phyloP scores from a whole-genome alignment of 345 rosid genomes.

The Carallia pectinifolia region DNA sequence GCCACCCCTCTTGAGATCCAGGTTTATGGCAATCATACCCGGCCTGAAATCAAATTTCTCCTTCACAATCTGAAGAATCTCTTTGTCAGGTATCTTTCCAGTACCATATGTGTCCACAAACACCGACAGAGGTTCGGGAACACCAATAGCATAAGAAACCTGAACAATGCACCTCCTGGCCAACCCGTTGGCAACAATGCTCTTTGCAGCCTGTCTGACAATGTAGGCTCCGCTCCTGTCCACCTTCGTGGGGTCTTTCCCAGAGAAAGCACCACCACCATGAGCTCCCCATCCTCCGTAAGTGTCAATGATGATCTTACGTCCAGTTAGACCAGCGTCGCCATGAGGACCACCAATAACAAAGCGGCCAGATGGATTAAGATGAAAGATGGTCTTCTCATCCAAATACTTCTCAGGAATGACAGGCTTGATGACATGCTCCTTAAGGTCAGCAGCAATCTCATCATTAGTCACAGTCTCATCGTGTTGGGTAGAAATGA shows the following conservation, averaged over 20 bases:
- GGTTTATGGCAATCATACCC: constrained; percentile 74
- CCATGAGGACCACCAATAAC: constrained; percentile 84
- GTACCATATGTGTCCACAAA: constrained; percentile 52
- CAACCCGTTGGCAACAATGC: constrained; percentile 52
- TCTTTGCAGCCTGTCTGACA: constrained; percentile 79
- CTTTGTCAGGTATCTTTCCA: constrained; percentile 78
- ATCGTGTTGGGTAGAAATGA: constrained; percentile 58
- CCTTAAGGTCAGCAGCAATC: constrained; percentile 76
- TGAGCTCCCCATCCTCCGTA: constrained; percentile 86
- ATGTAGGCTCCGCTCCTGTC: constrained; percentile 80
- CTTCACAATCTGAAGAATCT: constrained; percentile 79
- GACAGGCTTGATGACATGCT: constrained; percentile 72
- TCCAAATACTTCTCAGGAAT: constrained; percentile 72
- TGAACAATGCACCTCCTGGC: constrained; percentile 63
- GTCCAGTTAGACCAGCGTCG: constrained; percentile 81
- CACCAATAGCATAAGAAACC: constrained; percentile 65
- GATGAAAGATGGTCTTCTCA: constrained; percentile 83
- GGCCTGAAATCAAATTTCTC: constrained; percentile 87
- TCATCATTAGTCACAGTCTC: constrained; percentile 66
- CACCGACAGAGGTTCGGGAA: constrained; percentile 56
- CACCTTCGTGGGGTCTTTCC: constrained; percentile 77
- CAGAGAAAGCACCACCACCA: constrained; percentile 83
- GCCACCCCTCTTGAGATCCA: constrained; percentile 81
- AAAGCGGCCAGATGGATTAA: constrained; percentile 77
- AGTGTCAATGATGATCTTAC: constrained; percentile 77